Percentiles rank a stretch among this genome's conserved stretches.
These are phyloP conservation scores for Apiospora phragmitis DNA, from an alignment of 2,329 filamentous ascomycete species.

Conservation along the genomic window DNA sequence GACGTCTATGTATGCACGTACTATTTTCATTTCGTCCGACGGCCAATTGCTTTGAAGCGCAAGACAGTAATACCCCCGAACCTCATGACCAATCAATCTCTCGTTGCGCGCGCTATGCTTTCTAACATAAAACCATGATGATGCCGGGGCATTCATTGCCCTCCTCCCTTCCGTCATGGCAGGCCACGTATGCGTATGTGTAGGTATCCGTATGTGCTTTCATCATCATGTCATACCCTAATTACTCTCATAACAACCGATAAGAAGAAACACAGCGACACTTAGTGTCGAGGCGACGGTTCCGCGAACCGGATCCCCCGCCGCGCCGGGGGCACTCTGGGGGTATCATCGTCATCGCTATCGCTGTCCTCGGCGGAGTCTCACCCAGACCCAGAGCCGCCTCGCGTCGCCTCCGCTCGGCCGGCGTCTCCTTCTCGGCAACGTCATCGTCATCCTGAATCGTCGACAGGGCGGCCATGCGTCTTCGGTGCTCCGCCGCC, in stretches of 20 bases:
- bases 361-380: constrained; percentile 45
- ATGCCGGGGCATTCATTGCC: neutral
- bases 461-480: constrained; percentile 55
- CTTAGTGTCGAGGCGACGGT: constrained; percentile 22
- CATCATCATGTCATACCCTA: neutral
- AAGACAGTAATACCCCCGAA: neutral
- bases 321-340: constrained; percentile 50
- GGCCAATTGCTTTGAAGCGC: neutral
- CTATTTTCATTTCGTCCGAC: neutral
- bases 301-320: constrained; percentile 66
- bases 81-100: neutral
- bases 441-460: constrained; percentile 43
- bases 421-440: constrained; percentile 67
- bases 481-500: constrained; percentile 66
- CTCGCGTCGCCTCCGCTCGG: constrained; percentile 71
- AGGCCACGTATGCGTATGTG: neutral
- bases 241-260: neutral
- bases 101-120: neutral
- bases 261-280: neutral
- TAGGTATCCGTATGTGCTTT: neutral
- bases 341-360: constrained; percentile 59
- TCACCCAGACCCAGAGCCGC: constrained; percentile 67
- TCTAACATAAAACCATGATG: neutral
- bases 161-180: neutral
- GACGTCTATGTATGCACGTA: neutral